phyloP scores from a whole-genome alignment of 2,329 filamentous ascomycete genomes.

The Fusarium citri region DNA sequence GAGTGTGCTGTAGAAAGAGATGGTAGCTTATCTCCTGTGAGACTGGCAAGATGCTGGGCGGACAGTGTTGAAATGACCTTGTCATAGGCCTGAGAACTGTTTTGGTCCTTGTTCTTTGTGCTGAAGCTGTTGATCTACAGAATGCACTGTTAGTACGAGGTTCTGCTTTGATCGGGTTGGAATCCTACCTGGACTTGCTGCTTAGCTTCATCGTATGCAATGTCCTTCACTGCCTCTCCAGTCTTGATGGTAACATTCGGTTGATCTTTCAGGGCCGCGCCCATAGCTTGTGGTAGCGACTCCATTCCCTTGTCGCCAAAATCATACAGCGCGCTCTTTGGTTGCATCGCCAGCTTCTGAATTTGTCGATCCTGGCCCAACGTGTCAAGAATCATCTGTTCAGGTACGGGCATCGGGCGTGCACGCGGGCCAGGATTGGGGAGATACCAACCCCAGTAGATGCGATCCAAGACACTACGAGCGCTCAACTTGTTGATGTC shows the following conservation, averaged over 20 bases:
- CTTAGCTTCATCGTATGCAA: constrained; percentile 55
- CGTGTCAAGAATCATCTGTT: constrained; percentile 46
- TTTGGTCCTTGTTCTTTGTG: constrained; percentile 1
- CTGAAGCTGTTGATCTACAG: constrained; percentile 34
- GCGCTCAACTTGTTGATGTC: constrained; percentile 85
- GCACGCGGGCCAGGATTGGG: constrained; percentile 51
- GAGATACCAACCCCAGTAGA: constrained; percentile 50
- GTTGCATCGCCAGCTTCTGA: constrained; percentile 47
- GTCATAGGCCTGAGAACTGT: constrained; percentile 54
- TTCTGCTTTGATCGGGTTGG: background rate
- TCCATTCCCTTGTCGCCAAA: constrained; percentile 69
- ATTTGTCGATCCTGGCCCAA: constrained; percentile 48
- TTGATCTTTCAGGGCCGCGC: constrained; percentile 60
- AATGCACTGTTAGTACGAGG: background rate
- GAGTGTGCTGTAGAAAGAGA: constrained; percentile 67
- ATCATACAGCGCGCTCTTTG: constrained; percentile 50
- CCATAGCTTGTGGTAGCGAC: constrained; percentile 68
- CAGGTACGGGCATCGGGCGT: constrained; percentile 54
- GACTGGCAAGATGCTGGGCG: constrained; percentile 57
- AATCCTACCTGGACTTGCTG: constrained; percentile 57
- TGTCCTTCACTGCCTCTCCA: constrained; percentile 58
- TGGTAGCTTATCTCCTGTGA: constrained; percentile 56
- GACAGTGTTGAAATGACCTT: constrained; percentile 75
- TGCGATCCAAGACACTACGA: constrained; percentile 62
- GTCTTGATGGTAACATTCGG: constrained; percentile 71